Percentiles rank a stretch among this genome's conserved stretches.
Evolutionary conservation across 2,329 filamentous ascomycete genomes (phyloP).

Genomic region (Claviceps purpurea): DNA sequence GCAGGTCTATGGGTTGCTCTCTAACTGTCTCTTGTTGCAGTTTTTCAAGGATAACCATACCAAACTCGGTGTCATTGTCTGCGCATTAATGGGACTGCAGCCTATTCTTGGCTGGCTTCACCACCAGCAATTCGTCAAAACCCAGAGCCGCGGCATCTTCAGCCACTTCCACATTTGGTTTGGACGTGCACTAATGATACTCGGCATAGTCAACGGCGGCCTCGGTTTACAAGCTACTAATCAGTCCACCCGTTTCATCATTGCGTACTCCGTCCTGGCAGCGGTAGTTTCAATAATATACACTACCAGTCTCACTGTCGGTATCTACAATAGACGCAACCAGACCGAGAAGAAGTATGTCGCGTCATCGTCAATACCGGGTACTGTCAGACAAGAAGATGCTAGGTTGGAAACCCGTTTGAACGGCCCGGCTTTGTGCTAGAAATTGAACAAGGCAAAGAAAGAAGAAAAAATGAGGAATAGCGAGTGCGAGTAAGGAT

Average conservation of each 20-base stretch:
- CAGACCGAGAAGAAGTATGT: neutral
- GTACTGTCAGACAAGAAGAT: neutral
- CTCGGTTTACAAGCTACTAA: conserved; percentile 40
- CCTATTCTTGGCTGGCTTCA: conserved; percentile 45
- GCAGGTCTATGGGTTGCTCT: neutral
- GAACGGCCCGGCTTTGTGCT: neutral
- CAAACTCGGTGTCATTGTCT: conserved; percentile 40
- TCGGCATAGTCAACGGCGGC: conserved; percentile 51
- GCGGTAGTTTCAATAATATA: conserved; percentile 35
- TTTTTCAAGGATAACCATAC: conserved; percentile 41
- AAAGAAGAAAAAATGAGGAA: neutral
- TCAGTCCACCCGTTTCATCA: conserved; percentile 27
- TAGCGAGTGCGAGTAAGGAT: no score
- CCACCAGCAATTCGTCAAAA: conserved; percentile 37
- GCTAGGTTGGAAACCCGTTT: neutral
- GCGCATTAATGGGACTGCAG: conserved; percentile 41
- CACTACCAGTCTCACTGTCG: conserved; percentile 9
- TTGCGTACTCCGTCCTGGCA: conserved; percentile 44
- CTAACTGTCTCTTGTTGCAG: conserved; percentile 20
- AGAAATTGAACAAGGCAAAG: neutral
- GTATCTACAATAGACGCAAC: neutral
- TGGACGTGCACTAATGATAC: conserved; percentile 41
- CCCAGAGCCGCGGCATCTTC: conserved; percentile 32
- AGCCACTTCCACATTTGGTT: conserved; percentile 50
- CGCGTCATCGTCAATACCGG: neutral